Percentiles rank a stretch among this genome's conserved stretches.
Evolutionary conservation across 768 basidiomycete species (phyloP).

Genomic region (Lentinus tigrinus): DNA sequence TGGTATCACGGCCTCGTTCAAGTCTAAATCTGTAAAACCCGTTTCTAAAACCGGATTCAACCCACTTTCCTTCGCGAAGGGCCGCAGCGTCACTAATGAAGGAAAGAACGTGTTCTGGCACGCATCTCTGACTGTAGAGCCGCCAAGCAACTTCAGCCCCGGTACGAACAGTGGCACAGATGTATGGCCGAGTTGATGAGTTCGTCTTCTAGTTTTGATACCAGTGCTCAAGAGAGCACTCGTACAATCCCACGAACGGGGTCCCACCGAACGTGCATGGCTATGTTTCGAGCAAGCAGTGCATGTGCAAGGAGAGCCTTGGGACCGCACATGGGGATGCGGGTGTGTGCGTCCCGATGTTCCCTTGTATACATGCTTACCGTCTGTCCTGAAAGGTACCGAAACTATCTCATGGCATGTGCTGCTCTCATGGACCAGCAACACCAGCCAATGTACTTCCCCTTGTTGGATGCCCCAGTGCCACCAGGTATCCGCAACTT

Average conservation of each 20-base stretch:
- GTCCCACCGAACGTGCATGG: conserved; percentile 51
- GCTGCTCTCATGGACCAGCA: conserved; percentile 68
- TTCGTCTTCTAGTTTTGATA: too few relatives aligned
- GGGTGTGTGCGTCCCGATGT: conserved; percentile 23
- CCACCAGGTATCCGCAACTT: conserved; percentile 72
- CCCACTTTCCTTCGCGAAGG: not conserved
- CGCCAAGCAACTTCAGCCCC: conserved; percentile 61
- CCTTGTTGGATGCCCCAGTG: conserved; percentile 53
- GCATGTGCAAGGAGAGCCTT: conserved; percentile 54
- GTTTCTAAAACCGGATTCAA: not conserved
- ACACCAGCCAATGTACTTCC: conserved; percentile 58
- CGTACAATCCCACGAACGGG: conserved; percentile 48
- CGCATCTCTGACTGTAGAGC: conserved; percentile 39
- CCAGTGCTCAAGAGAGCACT: conserved; percentile 58
- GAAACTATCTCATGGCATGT: conserved; percentile 81
- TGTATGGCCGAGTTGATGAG: too few relatives aligned
- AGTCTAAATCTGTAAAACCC: not conserved
- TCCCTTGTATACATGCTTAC: conserved; percentile 2
- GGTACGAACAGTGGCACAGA: too few relatives aligned
- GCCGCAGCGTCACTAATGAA: not conserved
- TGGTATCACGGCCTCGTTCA: not conserved
- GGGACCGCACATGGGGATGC: conserved; percentile 68
- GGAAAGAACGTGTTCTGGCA: conserved; percentile 65
- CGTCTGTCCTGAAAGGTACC: conserved; percentile 53
- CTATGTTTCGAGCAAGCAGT: conserved; percentile 65